Percentiles rank a stretch among this genome's conserved stretches.
These are phyloP conservation scores for Colletotrichum cuscutae DNA, from an alignment of 2,329 filamentous ascomycete species.

Conservation along the genomic window DNA sequence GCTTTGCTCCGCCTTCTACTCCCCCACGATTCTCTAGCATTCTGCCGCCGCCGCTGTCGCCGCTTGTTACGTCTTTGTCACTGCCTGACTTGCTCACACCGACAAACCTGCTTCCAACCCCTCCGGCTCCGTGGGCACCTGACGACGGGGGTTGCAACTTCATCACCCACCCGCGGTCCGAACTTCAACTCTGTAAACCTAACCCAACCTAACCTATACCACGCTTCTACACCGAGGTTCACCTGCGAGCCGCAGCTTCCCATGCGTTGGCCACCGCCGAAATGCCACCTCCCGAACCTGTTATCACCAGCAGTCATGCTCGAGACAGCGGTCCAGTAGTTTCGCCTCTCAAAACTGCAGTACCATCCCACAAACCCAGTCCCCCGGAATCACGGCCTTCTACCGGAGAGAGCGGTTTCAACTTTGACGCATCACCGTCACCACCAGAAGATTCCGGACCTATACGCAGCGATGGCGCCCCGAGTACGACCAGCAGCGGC, in stretches of 20 bases:
- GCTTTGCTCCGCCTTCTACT: constrained; percentile 15
- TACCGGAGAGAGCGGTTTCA: constrained; percentile 20
- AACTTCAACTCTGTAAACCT: background rate
- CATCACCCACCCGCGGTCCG: background rate
- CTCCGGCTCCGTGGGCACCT: background rate
- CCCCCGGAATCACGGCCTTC: background rate
- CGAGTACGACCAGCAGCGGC: constrained; percentile 35
- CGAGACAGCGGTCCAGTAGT: constrained; percentile 14
- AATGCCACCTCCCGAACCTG: constrained; percentile 30
- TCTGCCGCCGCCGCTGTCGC: background rate
- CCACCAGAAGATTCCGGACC: background rate
- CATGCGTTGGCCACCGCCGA: constrained; percentile 30
- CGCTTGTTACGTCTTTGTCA: background rate
- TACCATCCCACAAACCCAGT: background rate
- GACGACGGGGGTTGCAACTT: background rate
- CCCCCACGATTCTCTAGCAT: constrained; percentile 30
- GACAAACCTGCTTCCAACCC: background rate
- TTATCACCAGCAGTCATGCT: constrained; percentile 5
- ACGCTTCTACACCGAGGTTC: background rate
- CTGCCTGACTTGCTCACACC: background rate
- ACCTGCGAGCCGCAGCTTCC: constrained; percentile 20
- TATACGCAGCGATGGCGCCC: constrained; percentile 13
- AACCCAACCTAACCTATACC: background rate
- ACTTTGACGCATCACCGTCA: constrained; percentile 7
- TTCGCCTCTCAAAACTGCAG: constrained; percentile 3